A percentile compares a stretch with the other conserved stretches of the same genome.
Evolutionary conservation across 768 basidiomycete genomes (phyloP).

Genomic region (Tricholoma hemisulphureum): DNA sequence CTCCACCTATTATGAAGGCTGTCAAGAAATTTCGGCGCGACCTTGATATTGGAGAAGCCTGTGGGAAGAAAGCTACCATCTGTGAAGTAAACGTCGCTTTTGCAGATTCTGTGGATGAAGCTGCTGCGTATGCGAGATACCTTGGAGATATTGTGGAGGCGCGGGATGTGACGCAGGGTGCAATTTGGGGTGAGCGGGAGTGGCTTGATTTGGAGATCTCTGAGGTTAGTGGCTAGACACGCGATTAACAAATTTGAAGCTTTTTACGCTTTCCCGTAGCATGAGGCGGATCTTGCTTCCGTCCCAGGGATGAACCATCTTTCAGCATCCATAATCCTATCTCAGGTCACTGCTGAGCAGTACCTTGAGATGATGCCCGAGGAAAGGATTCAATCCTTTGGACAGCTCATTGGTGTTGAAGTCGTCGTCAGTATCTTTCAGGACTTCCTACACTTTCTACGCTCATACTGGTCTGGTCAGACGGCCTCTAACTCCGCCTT

Average conservation of each 20-base stretch:
- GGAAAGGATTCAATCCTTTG: constrained; percentile 45
- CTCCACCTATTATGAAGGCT: constrained; percentile 66
- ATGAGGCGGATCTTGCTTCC: constrained; percentile 56
- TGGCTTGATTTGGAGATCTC: constrained; percentile 62
- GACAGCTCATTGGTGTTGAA: constrained; percentile 45
- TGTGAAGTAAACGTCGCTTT: constrained; percentile 58
- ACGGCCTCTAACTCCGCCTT: neutral
- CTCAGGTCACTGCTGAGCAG: constrained; percentile 49
- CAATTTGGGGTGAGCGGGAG: constrained; percentile 55
- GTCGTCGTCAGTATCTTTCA: constrained; percentile 46
- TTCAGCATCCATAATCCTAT: constrained; percentile 63
- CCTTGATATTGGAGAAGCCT: constrained; percentile 60
- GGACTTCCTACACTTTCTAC: neutral
- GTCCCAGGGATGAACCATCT: constrained; percentile 69
- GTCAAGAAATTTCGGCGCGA: constrained; percentile 66
- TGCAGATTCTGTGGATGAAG: constrained; percentile 56
- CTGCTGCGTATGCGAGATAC: constrained; percentile 51
- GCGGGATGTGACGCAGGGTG: constrained; percentile 40
- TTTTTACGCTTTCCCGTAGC: constrained; percentile 34
- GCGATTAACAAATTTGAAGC: neutral
- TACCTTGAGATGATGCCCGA: constrained; percentile 54
- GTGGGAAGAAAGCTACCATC: constrained; percentile 43
- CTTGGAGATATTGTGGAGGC: constrained; percentile 60
- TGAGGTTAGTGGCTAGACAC: constrained; percentile 38
- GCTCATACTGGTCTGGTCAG: neutral